Percentiles rank a stretch among this genome's conserved stretches.
Conservation (phyloP, 2,329 filamentous ascomycete genomes). For the Penicillium hesseltinei region DNA sequence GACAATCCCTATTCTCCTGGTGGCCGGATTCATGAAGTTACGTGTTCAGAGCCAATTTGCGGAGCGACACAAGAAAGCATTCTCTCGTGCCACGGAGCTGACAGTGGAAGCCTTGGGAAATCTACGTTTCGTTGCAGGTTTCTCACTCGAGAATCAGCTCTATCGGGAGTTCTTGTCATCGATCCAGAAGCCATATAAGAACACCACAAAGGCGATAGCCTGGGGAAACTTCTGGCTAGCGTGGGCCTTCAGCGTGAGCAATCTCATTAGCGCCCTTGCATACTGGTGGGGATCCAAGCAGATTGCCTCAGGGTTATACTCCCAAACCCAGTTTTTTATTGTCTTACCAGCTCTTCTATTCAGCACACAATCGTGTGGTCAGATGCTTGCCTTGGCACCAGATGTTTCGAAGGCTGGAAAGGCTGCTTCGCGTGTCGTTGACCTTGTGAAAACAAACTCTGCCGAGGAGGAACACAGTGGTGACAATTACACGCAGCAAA, state of each 20-base stretch:
- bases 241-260: constrained; percentile 49
- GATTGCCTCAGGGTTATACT: constrained; percentile 64
- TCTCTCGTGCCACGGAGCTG: constrained; percentile 50
- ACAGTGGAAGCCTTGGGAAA: constrained; percentile 53
- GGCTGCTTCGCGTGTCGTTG: constrained; percentile 57
- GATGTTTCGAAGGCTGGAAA: constrained; percentile 65
- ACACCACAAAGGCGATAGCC: constrained; percentile 46
- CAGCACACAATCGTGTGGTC: constrained; percentile 69
- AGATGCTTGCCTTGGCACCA: constrained; percentile 71
- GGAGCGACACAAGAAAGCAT: constrained; percentile 51
- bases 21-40: constrained; percentile 67
- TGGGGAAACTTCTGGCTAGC: constrained; percentile 47
- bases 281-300: constrained; percentile 77
- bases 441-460: constrained; percentile 4
- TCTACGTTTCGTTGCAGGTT: constrained; percentile 51
- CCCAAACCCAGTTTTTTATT: constrained; percentile 68
- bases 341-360: constrained; percentile 69
- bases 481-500: no score
- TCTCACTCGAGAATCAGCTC: constrained; percentile 45
- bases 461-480: background rate
- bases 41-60: constrained; percentile 57
- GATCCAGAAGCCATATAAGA: constrained; percentile 1
- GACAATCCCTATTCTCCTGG: constrained; percentile 65
- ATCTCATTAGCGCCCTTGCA: constrained; percentile 69
- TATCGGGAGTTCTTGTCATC: no score